A percentile compares a stretch with the other conserved stretches of the same genome.
phyloP scores from a whole-genome alignment of 108 stramenopile species.

The Cyclotella atomus region DNA sequence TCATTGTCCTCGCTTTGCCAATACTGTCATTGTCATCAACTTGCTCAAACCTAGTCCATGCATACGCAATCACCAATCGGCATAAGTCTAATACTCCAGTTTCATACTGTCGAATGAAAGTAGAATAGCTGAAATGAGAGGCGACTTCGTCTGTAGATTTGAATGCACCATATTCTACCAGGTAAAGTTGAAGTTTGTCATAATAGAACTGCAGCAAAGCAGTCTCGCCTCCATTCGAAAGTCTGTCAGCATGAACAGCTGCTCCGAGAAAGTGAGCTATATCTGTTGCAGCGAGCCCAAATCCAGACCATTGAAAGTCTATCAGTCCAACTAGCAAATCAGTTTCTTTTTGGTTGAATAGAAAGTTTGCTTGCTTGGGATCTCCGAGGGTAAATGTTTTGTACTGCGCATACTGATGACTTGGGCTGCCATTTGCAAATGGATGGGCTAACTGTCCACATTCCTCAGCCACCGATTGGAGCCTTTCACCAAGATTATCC shows the following conservation, averaged over 20 bases:
- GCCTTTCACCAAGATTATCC: slow-evolving; percentile 48
- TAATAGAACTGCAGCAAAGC: slow-evolving; percentile 32
- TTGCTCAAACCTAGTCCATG: slow-evolving; percentile 66
- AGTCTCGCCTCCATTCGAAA: slow-evolving; percentile 32
- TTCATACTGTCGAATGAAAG: slow-evolving; percentile 57
- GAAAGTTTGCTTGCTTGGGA: slow-evolving; percentile 76
- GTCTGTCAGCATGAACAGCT: slow-evolving; percentile 28
- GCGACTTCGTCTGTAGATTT: slow-evolving; percentile 5
- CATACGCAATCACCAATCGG: slow-evolving; percentile 70
- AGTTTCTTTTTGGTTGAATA: slow-evolving; percentile 43
- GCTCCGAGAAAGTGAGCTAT: slow-evolving; percentile 68
- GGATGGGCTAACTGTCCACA: slow-evolving; percentile 56
- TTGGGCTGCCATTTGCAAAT: slow-evolving; percentile 30
- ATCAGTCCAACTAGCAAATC: slow-evolving; percentile 65
- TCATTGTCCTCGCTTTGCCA: slow-evolving; percentile 43
- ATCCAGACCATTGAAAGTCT: slow-evolving; percentile 80
- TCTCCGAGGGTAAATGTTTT: slow-evolving; percentile 77
- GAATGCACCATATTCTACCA: slow-evolving; percentile 41
- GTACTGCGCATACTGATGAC: slow-evolving; percentile 29
- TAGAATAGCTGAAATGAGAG: slow-evolving; percentile 8
- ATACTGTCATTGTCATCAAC: slow-evolving; percentile 22
- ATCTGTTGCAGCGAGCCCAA: slow-evolving; percentile 80
- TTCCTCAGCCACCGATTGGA: slow-evolving; percentile 51
- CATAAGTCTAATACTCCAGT: slow-evolving; percentile 65
- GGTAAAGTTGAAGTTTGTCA: slow-evolving; percentile 18